Conservation (phyloP, 805 yeast species). For the Yamadazyma endophytica region DNA sequence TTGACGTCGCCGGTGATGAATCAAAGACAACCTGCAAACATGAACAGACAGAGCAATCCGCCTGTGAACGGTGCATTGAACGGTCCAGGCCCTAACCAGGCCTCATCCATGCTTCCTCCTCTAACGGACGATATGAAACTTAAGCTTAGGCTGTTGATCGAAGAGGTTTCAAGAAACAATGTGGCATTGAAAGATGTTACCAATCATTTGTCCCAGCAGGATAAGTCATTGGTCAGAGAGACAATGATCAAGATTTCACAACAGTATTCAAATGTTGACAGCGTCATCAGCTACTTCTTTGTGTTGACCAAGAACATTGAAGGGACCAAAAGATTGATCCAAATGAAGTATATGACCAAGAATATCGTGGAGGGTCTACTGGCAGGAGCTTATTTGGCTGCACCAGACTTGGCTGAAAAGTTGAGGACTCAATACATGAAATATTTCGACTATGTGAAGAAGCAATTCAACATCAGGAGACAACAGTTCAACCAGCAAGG, state of each 20-base stretch:
- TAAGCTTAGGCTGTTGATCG: slow-evolving; percentile 57
- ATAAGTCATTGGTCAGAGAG: slow-evolving; percentile 57
- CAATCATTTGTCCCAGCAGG: slow-evolving; percentile 53
- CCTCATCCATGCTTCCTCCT: slow-evolving; percentile 24
- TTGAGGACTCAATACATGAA: slow-evolving; percentile 68
- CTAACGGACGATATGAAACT: slow-evolving; percentile 59
- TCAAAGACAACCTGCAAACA: slow-evolving; percentile 9
- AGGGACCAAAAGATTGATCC: slow-evolving; percentile 72
- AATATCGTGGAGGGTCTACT: slow-evolving; percentile 69
- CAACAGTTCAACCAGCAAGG: slow-evolving; percentile 21
- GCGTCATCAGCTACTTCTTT: slow-evolving; percentile 73
- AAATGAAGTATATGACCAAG: slow-evolving; percentile 73
- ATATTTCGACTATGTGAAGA: slow-evolving; percentile 71
- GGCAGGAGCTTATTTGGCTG: slow-evolving; percentile 62
- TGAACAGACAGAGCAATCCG: background rate
- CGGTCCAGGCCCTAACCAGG: background rate
- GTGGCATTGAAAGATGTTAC: slow-evolving; percentile 67
- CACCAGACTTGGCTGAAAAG: slow-evolving; percentile 67
- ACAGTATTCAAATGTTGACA: slow-evolving; percentile 65
- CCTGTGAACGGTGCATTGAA: slow-evolving; percentile 1
- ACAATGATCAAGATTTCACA: slow-evolving; percentile 53
- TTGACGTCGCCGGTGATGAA: slow-evolving; percentile 9
- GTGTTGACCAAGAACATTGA: slow-evolving; percentile 69
- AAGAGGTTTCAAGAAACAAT: slow-evolving; percentile 66
- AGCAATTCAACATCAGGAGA: slow-evolving; percentile 43